Percentiles rank a stretch among this genome's conserved stretches.
These are phyloP conservation scores for Paramecium octaurelia DNA, from an alignment of 73 alveolate species.

Conservation along the genomic window DNA sequence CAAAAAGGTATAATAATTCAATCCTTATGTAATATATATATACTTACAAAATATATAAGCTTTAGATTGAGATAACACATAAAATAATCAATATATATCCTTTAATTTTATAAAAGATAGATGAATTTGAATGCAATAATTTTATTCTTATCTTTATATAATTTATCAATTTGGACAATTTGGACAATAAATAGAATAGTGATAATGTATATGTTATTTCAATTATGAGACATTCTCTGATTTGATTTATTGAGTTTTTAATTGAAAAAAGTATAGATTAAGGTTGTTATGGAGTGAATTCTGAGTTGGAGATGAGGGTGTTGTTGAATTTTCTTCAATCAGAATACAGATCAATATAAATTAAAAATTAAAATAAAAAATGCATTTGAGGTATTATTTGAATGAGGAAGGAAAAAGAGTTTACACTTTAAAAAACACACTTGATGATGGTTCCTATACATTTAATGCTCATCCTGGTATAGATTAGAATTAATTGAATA, in stretches of 20 bases:
- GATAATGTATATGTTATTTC: too few relatives aligned
- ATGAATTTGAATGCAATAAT: not conserved
- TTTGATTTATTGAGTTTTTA: too few relatives aligned
- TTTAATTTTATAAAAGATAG: not conserved
- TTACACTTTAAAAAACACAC: not conserved
- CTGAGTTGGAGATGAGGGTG: too few relatives aligned
- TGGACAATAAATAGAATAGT: too few relatives aligned
- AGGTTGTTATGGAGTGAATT: too few relatives aligned
- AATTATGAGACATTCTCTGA: too few relatives aligned
- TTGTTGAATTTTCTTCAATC: too few relatives aligned
- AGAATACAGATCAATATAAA: not conserved
- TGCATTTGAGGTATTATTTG: conserved; percentile 38
- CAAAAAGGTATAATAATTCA: not conserved
- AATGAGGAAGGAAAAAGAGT: conserved; percentile 49
- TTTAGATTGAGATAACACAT: not conserved
- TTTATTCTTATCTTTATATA: too few relatives aligned
- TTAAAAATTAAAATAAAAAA: not conserved
- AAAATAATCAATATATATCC: too few relatives aligned
- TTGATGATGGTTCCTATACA: conserved; percentile 36
- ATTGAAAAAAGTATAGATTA: too few relatives aligned
- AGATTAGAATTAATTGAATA: not conserved
- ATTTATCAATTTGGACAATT: too few relatives aligned
- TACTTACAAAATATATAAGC: not conserved
- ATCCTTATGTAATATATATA: not conserved
- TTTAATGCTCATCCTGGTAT: conserved; percentile 48